Base-by-base conservation (phyloP, 495 filamentous ascomycete genomes). In the Xylona heveae region DNA sequence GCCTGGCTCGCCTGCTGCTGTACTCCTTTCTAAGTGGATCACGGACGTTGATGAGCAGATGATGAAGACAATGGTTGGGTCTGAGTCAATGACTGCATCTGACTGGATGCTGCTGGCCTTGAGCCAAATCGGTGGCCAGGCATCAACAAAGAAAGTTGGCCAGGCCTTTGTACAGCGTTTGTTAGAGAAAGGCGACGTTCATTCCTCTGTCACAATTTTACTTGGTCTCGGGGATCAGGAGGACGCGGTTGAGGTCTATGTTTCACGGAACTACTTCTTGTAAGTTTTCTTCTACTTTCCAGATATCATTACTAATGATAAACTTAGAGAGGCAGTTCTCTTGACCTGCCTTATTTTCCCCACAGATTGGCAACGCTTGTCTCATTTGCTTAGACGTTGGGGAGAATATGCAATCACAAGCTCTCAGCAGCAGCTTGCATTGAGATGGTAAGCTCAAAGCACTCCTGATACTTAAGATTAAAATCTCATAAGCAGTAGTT, bases 51-150 rank as follows among this genome's bases (percentile, higher is more conserved):
- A 76, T 39, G 66, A 74, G 4, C 79, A 88, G 43, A 65, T 78
- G 31, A 78, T 90, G 75, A 64, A 71, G n/a, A 60, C 71, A 1
- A 62, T 71, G 57, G 51, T 72, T 24, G 67, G 66, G 20, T 68
- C 80, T 0, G 77, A 90, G 31, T 74, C 78, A 18, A 78, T 82
- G 57, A 83, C 81, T 24, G 75, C 77, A 1, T 75, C 74, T 1
- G 90, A 94, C 50, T 97, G 88, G 90, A 92, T 97, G 83, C 60
- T 95, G 37, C 58, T 97, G 4, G 88, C 88, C 9, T 57, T 97
- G 31, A 95, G 80, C 45, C 73, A 77, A 19, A 91, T 95, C 61
- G 71, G 55, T 31, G 70, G 74, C 1, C 62, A 75, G 34, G 68
- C 72, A 8, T 81, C 82, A 4, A 78, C 84, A 42, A 78, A 88